Percentiles rank a stretch among this genome's conserved stretches.
Conservation (phyloP, 306 rosid species). For the Acacia melanoxylon region DNA sequence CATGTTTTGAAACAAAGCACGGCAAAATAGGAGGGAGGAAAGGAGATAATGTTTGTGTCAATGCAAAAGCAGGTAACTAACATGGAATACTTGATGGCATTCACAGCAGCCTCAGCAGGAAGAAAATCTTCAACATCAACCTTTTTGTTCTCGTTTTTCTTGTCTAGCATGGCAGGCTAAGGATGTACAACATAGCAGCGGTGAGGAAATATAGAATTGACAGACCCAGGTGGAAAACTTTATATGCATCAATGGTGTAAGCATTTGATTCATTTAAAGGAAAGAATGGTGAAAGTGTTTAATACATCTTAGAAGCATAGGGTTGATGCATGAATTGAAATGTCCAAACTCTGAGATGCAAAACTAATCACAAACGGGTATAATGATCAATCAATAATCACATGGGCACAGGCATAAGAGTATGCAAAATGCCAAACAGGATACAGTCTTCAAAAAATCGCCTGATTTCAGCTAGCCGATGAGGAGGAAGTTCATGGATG, state of each 20-base stretch:
- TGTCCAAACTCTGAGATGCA: not conserved
- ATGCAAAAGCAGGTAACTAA: conserved; percentile 41
- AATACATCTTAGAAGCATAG: not conserved
- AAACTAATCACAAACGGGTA: conserved; percentile 7
- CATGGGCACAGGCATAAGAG: not conserved
- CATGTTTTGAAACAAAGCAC: conserved; percentile 3
- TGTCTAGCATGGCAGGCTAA: conserved; percentile 67
- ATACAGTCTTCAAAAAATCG: conserved; percentile 98
- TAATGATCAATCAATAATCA: not conserved
- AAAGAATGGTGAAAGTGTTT: not conserved
- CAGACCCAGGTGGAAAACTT: not conserved
- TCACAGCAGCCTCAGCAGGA: conserved; percentile 76
- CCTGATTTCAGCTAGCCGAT: conserved; percentile 92
- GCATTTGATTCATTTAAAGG: not conserved
- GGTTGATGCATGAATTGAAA: not conserved
- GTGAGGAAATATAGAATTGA: conserved; percentile 8
- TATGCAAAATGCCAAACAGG: conserved; percentile 41
- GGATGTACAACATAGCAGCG: conserved; percentile 33
- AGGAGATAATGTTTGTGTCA: not conserved
- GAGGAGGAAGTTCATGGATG: conserved; percentile 92
- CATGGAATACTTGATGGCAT: conserved; percentile 91
- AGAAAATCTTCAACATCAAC: conserved; percentile 95
- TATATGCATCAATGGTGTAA: not conserved
- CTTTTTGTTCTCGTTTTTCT: conserved; percentile 95
- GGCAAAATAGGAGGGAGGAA: not conserved